These are phyloP conservation scores for Umbilicus rupestris DNA, from an alignment of 164 flowering plant genomes.

Conservation along the genomic window DNA sequence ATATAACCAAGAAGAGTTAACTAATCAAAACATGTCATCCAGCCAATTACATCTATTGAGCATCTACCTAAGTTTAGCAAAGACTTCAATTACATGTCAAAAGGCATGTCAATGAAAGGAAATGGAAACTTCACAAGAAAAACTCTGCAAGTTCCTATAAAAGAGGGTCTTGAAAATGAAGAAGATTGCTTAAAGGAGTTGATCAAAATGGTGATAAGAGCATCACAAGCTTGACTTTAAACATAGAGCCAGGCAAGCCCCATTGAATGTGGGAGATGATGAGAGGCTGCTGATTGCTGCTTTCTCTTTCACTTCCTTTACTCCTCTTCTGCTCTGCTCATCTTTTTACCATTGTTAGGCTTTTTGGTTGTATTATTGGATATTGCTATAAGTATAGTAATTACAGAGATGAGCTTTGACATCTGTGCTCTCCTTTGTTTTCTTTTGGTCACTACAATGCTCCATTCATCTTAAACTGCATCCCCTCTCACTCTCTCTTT, in stretches of 20 bases:
- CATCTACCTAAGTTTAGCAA: background rate
- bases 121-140: background rate
- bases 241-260: background rate
- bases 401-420: too few species aligned
- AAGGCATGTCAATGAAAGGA: background rate
- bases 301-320: slow-evolving; percentile 4
- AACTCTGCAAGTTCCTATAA: slow-evolving; percentile 4
- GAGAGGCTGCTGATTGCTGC: background rate
- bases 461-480: background rate
- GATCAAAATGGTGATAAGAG: slow-evolving; percentile 1
- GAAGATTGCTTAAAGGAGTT: background rate
- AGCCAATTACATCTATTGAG: background rate
- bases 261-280: too few species aligned
- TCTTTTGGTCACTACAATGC: slow-evolving; percentile 2
- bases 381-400: background rate
- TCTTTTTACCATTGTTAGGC: background rate
- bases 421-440: slow-evolving; percentile 5
- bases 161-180: background rate
- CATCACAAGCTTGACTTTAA: slow-evolving; percentile 7
- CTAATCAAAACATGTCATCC: slow-evolving; percentile 2
- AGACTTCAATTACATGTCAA: slow-evolving; percentile 7
- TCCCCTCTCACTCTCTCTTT: background rate
- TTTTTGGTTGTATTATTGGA: slow-evolving; percentile 1
- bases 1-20: background rate
- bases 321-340: background rate